These are phyloP conservation scores for Pseudogymnoascus sp. DNA, from an alignment of 2,329 filamentous ascomycete species.

Conservation along the genomic window DNA sequence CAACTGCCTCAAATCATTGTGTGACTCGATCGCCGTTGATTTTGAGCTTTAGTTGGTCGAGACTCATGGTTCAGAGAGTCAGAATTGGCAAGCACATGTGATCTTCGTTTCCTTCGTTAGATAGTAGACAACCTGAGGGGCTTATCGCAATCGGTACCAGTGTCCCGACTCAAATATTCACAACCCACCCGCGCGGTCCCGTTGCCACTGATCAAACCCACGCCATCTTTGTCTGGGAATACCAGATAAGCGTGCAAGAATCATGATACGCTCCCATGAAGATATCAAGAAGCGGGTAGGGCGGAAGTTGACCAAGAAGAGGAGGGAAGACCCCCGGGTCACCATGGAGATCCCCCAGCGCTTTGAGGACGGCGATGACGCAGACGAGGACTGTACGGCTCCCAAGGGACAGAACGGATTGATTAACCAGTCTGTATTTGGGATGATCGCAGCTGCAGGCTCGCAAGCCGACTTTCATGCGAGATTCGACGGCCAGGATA, in stretches of 20 bases:
- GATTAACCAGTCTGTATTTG: conserved; percentile 92
- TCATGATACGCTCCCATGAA: conserved; percentile 31
- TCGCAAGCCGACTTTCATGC: conserved; percentile 75
- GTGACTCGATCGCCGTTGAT: background rate
- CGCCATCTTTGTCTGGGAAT: background rate
- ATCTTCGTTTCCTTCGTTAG: background rate
- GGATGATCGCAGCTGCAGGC: conserved; percentile 80
- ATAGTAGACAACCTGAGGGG: conserved; percentile 3
- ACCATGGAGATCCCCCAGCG: conserved; percentile 47
- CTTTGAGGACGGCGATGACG: conserved; percentile 49
- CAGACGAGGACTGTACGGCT: conserved; percentile 51
- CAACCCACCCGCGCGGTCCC: background rate
- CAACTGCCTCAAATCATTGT: background rate
- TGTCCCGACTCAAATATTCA: conserved; percentile 1
- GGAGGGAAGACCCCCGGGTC: conserved; percentile 32
- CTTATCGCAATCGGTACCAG: conserved; percentile 7
- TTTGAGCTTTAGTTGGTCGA: background rate
- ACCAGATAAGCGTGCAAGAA: conserved; percentile 5
- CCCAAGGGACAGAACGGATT: conserved; percentile 36
- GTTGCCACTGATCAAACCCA: background rate
- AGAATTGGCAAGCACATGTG: background rate
- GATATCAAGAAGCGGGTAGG: conserved; percentile 33
- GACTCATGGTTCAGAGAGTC: background rate
- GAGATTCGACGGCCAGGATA: conserved; percentile 69
- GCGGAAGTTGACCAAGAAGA: conserved; percentile 35